Evolutionary conservation across 2,329 filamentous ascomycete genomes (phyloP).

Genomic region (Penicillium sp.): DNA sequence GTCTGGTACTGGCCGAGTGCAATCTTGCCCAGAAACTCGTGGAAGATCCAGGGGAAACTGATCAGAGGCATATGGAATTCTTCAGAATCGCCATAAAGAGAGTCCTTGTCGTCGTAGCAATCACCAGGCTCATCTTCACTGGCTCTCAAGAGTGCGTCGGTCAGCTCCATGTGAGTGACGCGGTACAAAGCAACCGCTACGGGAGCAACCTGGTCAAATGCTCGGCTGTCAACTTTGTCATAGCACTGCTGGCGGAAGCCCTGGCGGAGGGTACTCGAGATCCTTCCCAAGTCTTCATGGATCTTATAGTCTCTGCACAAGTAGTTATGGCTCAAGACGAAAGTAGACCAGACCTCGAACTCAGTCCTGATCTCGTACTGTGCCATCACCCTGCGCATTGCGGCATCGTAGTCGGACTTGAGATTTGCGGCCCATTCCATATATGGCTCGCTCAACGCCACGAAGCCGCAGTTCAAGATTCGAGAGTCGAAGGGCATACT

Average conservation of each 20-base stretch:
- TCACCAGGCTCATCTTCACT: not conserved
- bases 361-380: conserved; percentile 82
- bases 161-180: conserved; percentile 70
- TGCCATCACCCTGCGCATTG: conserved; percentile 74
- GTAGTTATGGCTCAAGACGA: conserved; percentile 71
- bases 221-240: conserved; percentile 60
- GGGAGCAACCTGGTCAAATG: conserved; percentile 60
- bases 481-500: conserved; percentile 70
- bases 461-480: conserved; percentile 62
- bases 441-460: conserved; percentile 50
- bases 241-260: conserved; percentile 67
- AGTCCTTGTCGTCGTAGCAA: conserved; percentile 10
- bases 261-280: conserved; percentile 64
- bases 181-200: conserved; percentile 87
- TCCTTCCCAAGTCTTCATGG: conserved; percentile 73
- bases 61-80: conserved; percentile 68
- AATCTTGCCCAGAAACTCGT: conserved; percentile 66
- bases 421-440: conserved; percentile 61
- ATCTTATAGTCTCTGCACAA: conserved; percentile 78
- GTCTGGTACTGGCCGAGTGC: conserved; percentile 48
- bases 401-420: conserved; percentile 74
- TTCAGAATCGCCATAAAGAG: conserved; percentile 11
- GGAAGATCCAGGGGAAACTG: conserved; percentile 91
- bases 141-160: conserved; percentile 49
- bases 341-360: conserved; percentile 88